Conservation (phyloP, 2,329 filamentous ascomycete species). For the Penicillium hesseltinei region DNA sequence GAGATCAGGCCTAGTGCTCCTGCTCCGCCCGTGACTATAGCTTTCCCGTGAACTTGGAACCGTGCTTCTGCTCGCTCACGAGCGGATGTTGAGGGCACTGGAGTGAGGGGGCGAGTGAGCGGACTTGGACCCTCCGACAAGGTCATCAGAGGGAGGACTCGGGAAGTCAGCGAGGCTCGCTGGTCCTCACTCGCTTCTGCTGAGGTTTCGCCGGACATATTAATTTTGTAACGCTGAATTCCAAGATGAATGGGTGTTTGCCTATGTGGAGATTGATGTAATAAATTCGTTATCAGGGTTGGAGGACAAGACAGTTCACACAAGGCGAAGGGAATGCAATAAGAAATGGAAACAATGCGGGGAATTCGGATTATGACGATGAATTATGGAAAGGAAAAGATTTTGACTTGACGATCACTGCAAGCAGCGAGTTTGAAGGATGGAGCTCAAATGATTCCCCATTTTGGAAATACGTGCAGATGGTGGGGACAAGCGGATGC, state of each 20-base stretch:
- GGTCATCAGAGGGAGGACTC: conserved; percentile 18
- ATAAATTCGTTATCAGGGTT: background rate
- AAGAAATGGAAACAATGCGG: background rate
- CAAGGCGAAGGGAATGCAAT: too few relatives aligned
- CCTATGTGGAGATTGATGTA: background rate
- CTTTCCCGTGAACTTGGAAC: conserved; percentile 24
- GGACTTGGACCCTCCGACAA: conserved; percentile 17
- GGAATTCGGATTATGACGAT: background rate
- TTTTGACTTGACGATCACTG: background rate
- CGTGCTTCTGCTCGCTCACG: conserved; percentile 14
- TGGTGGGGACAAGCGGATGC: background rate
- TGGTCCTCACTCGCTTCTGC: background rate
- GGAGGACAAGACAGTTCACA: background rate
- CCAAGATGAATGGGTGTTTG: background rate
- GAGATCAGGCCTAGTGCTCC: conserved; percentile 61
- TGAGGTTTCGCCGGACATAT: background rate
- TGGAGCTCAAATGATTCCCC: background rate
- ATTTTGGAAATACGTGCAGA: background rate
- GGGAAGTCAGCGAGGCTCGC: conserved; percentile 7
- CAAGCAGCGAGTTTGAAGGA: background rate
- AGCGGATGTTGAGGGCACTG: conserved; percentile 3
- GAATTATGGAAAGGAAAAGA: background rate
- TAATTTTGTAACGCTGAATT: background rate
- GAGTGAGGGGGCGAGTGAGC: conserved; percentile 9
- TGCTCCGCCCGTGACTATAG: conserved; percentile 61